Conservation (phyloP, 768 basidiomycete species). For the Trametes sanguinea region DNA sequence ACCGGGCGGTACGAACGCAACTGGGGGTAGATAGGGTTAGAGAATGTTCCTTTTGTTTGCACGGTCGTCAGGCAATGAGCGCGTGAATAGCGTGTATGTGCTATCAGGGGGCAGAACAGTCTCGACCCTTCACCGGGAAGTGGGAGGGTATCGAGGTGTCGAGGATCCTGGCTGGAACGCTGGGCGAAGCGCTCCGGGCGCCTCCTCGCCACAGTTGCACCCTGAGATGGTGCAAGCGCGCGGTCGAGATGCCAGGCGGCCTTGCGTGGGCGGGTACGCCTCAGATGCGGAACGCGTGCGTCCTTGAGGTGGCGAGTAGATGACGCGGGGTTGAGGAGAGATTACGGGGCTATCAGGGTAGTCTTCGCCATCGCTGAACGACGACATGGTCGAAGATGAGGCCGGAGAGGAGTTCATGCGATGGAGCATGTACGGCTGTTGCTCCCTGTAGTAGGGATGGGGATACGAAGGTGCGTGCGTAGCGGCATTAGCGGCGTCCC, state of each 20-base stretch:
- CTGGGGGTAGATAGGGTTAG: background rate
- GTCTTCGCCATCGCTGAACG: conserved; percentile 17
- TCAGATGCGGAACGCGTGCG: conserved; percentile 14
- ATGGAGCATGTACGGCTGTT: conserved; percentile 1
- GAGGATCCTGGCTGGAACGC: conserved; percentile 13
- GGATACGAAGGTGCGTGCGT: background rate
- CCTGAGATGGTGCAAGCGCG: conserved; percentile 19
- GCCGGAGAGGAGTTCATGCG: conserved; percentile 5
- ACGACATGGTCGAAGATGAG: conserved; percentile 12
- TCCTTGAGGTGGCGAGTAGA: background rate
- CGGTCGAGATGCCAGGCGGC: conserved; percentile 1
- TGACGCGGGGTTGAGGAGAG: background rate
- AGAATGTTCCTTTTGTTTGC: background rate
- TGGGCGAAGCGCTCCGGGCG: conserved; percentile 18
- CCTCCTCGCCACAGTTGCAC: conserved; percentile 14
- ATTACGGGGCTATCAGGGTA: conserved; percentile 1
- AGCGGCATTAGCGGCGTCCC: background rate
- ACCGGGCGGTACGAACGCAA: background rate
- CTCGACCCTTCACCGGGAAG: background rate
- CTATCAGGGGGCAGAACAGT: background rate
- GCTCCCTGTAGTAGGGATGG: background rate
- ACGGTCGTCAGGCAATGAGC: background rate
- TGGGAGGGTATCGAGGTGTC: background rate
- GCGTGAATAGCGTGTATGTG: background rate
- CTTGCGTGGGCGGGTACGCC: conserved; percentile 4